Evolutionary conservation across 2,329 filamentous ascomycete species (phyloP), one percentile per base, ranked within the genome.

Genomic region (Endoconidiophora laricicola): DNA sequence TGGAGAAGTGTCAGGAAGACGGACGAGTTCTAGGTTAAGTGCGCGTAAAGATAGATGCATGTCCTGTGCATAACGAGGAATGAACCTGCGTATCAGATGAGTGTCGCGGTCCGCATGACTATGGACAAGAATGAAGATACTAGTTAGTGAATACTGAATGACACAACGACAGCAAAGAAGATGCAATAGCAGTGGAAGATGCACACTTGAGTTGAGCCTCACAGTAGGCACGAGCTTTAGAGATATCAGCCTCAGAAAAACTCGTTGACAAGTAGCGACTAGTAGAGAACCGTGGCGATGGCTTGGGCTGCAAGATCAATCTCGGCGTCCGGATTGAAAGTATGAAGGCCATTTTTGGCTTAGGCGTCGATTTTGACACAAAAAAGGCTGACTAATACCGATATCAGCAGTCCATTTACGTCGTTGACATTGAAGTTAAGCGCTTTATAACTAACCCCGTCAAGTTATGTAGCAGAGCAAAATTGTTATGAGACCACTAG

Each of bases 31-130:
- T 59, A 96, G 75, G 62, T 98, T 98, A 64, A 98, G 79, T 46
- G 88, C 83, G 55, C 90, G 84, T 52, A 98, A 78, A 53, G 88
- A 86, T 57, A 94, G 76, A 66, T 96, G 95, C 57, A 86, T 82
- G 64, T 93, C 81, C 59, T 79, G 80, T 10, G 82, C 74, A 26
- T 80, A 72, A 2, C 69, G 70, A 1, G 86, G 87, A 54, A 95
- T 76, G 66, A 95, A 94, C 54, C 85, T 81, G 55, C 85, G 81
- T 53, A 95, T 78, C 36, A 91, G 75, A 62, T 86, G 86, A 14
- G 91, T 87, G 55, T 93, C 85, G 50, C 87, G 82, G 65, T 98
- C 91, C 65, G 86, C 86, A 63, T 81, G 82, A 63, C 87, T 93
- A 57, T 39, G 4, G 41, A 7, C 3, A 16, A 23, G 46, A 36